Conservation (phyloP, 306 rosid genomes). For the Vigna nakashimae region DNA sequence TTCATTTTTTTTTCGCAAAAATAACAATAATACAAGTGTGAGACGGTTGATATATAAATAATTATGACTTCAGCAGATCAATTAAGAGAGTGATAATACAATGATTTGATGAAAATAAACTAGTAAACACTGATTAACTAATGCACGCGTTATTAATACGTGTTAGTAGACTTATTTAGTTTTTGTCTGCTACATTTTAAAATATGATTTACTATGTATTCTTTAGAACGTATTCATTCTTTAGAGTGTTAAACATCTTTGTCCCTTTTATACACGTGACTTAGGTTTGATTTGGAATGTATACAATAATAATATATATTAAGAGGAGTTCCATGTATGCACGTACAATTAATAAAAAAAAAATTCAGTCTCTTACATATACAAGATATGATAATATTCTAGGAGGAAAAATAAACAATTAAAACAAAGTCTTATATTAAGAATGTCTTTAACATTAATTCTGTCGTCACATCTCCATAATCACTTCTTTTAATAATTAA, state of each 20-base stretch:
- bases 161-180: neutral
- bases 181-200: neutral
- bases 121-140: no score
- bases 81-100: neutral
- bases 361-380: no score
- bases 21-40: conserved; percentile 28
- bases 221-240: neutral
- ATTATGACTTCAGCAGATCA: conserved; percentile 13
- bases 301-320: neutral
- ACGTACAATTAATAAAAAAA: neutral
- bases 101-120: neutral
- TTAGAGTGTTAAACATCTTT: neutral
- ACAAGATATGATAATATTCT: neutral
- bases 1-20: no score
- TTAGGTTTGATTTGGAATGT: conserved; percentile 15
- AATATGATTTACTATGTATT: neutral
- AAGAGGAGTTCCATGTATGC: conserved; percentile 3
- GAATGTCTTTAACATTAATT: neutral
- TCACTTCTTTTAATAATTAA: neutral
- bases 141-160: no score
- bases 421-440: neutral
- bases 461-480: neutral
- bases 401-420: neutral
- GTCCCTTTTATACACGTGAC: conserved; percentile 13
- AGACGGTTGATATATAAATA: conserved; percentile 36